These are phyloP conservation scores for Penicillium italicum DNA, from an alignment of 2,329 filamentous ascomycete species.

Conservation along the genomic window DNA sequence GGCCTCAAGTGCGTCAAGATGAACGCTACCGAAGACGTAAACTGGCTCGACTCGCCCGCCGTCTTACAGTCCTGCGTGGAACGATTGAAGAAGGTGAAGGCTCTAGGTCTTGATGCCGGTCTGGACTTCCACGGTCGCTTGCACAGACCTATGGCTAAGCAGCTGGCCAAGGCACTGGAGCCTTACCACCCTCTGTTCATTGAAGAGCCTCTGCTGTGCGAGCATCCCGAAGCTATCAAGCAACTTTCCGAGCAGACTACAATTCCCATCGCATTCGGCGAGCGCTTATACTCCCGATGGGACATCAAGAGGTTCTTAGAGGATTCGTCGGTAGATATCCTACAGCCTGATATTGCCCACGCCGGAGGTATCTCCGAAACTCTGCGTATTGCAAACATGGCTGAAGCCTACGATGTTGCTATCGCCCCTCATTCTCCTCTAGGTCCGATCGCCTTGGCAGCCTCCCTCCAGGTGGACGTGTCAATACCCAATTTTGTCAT, in stretches of 20 bases:
- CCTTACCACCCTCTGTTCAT: slow-evolving; percentile 69
- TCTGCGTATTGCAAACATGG: slow-evolving; percentile 65
- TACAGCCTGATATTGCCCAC: slow-evolving; percentile 71
- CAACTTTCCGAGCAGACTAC: slow-evolving; percentile 63
- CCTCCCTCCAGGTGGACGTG: slow-evolving; percentile 63
- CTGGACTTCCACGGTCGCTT: slow-evolving; percentile 78
- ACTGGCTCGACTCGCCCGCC: slow-evolving; percentile 70
- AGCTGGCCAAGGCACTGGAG: slow-evolving; percentile 64
- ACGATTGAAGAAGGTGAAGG: slow-evolving; percentile 65
- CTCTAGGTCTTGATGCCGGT: slow-evolving; percentile 66
- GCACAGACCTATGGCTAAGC: slow-evolving; percentile 75
- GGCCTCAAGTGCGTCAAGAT: slow-evolving; percentile 61
- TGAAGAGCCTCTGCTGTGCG: slow-evolving; percentile 68
- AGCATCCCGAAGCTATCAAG: slow-evolving; percentile 65
- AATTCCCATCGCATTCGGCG: slow-evolving; percentile 68
- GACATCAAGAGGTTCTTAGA: slow-evolving; percentile 70
- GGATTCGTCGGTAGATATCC: slow-evolving; percentile 63
- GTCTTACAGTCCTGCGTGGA: slow-evolving; percentile 62
- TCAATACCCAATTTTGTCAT: slow-evolving; percentile 66
- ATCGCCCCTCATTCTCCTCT: slow-evolving; percentile 72
- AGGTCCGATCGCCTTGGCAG: slow-evolving; percentile 69
- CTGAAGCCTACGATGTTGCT: slow-evolving; percentile 69
- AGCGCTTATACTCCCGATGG: slow-evolving; percentile 69
- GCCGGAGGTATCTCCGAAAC: slow-evolving; percentile 70
- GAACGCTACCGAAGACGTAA: slow-evolving; percentile 73